Percentiles rank a stretch among this genome's conserved stretches.
phyloP scores from a whole-genome alignment of 106 monocot genomes.

The Dioscorea zingiberensis region DNA sequence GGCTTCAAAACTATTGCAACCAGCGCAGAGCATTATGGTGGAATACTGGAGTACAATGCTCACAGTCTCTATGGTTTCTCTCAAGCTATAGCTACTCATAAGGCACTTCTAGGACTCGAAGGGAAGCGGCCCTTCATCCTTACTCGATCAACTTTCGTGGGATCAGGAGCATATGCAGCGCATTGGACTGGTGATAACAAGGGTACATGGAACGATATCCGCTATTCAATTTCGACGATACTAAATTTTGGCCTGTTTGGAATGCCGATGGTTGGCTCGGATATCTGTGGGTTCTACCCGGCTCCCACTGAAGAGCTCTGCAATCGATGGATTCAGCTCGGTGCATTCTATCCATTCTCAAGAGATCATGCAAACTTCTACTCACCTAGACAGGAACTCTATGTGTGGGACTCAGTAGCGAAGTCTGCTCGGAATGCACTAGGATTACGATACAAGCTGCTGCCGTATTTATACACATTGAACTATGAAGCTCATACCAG shows the following conservation, averaged over 20 bases:
- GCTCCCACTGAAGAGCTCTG: slow-evolving; percentile 82
- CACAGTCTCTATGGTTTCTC: slow-evolving; percentile 93
- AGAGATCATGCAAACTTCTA: slow-evolving; percentile 77
- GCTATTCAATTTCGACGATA: slow-evolving; percentile 82
- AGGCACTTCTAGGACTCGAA: slow-evolving; percentile 43
- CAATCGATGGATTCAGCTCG: slow-evolving; percentile 94
- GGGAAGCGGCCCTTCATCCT: slow-evolving; percentile 86
- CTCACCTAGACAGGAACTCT: slow-evolving; percentile 87
- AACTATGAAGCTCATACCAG: slow-evolving; percentile 65
- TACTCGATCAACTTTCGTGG: slow-evolving; percentile 79
- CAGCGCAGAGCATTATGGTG: slow-evolving; percentile 66
- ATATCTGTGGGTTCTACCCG: slow-evolving; percentile 95
- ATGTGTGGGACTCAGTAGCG: slow-evolving; percentile 87
- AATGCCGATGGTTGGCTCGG: slow-evolving; percentile 95
- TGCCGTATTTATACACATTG: slow-evolving; percentile 87
- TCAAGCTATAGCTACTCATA: slow-evolving; percentile 71
- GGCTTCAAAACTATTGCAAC: slow-evolving; percentile 95
- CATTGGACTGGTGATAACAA: slow-evolving; percentile 99
- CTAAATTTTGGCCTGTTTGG: slow-evolving; percentile 95
- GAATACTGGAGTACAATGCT: slow-evolving; percentile 84
- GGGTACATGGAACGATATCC: slow-evolving; percentile 86
- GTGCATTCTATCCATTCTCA: slow-evolving; percentile 98
- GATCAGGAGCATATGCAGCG: slow-evolving; percentile 74
- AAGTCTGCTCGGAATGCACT: slow-evolving; percentile 83
- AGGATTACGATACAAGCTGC: slow-evolving; percentile 78